phyloP scores from a whole-genome alignment of 305 asterid genomes.

The Fraxinus ornus region DNA sequence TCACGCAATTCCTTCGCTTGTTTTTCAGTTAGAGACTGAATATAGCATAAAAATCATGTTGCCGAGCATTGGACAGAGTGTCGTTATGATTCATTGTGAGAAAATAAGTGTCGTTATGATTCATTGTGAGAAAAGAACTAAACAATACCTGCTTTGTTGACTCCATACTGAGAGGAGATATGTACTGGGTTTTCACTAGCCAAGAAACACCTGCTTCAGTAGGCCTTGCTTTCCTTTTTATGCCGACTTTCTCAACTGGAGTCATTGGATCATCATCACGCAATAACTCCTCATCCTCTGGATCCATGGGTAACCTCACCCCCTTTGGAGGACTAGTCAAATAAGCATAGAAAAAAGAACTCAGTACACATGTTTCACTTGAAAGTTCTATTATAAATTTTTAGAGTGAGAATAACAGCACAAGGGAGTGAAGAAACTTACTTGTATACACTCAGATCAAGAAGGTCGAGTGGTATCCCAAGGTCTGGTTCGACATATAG shows the following conservation, averaged over 20 bases:
- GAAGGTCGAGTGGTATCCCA: constrained; percentile 96
- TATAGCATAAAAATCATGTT: constrained; percentile 22
- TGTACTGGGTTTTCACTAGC: constrained; percentile 97
- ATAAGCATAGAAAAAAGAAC: constrained; percentile 16
- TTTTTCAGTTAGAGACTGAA: constrained; percentile 88
- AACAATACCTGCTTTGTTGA: constrained; percentile 77
- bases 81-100: not conserved
- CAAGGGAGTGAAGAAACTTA: constrained; percentile 32
- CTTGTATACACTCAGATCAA: constrained; percentile 96
- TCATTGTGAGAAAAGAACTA: constrained; percentile 14
- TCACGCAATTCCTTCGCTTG: constrained; percentile 95
- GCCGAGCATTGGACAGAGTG: constrained; percentile 8
- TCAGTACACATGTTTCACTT: not conserved
- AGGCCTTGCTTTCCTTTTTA: constrained; percentile 90
- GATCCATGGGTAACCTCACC: constrained; percentile 63
- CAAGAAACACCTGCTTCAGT: constrained; percentile 94
- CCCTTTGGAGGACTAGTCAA: constrained; percentile 82
- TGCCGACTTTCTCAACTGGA: constrained; percentile 83
- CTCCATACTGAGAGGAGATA: constrained; percentile 89
- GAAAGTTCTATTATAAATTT: not conserved
- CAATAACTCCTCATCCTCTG: constrained; percentile 85
- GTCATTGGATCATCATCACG: constrained; percentile 86
- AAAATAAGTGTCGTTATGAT: not conserved
- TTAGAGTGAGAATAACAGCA: constrained; percentile 8
- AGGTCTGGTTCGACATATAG: constrained; percentile 95